phyloP scores from a whole-genome alignment of 257 asterid genomes.

The Nicotiana obtusifolia region DNA sequence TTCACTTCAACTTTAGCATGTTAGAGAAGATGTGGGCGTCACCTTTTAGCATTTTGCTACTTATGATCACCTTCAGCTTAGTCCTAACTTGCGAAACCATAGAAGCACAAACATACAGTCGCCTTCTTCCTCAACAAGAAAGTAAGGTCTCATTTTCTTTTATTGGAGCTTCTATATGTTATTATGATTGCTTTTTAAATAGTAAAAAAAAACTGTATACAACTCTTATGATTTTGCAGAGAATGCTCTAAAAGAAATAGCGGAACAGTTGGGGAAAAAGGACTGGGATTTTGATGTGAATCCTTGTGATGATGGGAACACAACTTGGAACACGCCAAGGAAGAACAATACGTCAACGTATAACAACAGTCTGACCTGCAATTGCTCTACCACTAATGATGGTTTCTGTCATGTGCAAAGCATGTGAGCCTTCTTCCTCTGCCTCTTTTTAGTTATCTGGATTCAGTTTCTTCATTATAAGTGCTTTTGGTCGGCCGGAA shows the following conservation, averaged over 20 bases:
- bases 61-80: not conserved
- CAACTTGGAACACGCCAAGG: not conserved
- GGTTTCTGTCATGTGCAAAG: constrained; percentile 22
- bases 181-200: not conserved
- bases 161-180: not conserved
- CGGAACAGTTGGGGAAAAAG: constrained; percentile 10
- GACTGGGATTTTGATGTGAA: constrained; percentile 22
- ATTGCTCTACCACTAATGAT: constrained; percentile 14
- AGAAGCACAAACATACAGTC: not conserved
- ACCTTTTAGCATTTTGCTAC: not conserved
- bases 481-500: not conserved
- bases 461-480: not conserved
- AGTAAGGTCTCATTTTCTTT: not conserved
- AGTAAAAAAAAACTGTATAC: not conserved
- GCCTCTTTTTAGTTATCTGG: not conserved
- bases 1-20: not conserved
- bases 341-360: not conserved
- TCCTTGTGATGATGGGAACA: constrained; percentile 8
- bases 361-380: constrained; percentile 13
- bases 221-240: not conserved
- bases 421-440: constrained; percentile 19
- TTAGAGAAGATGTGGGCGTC: not conserved
- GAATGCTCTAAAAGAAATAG: constrained; percentile 16
- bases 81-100: not conserved
- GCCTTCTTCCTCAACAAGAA: constrained; percentile 4